Evolutionary conservation across 441 rosid species (phyloP).

Genomic region (Populus hybrid): DNA sequence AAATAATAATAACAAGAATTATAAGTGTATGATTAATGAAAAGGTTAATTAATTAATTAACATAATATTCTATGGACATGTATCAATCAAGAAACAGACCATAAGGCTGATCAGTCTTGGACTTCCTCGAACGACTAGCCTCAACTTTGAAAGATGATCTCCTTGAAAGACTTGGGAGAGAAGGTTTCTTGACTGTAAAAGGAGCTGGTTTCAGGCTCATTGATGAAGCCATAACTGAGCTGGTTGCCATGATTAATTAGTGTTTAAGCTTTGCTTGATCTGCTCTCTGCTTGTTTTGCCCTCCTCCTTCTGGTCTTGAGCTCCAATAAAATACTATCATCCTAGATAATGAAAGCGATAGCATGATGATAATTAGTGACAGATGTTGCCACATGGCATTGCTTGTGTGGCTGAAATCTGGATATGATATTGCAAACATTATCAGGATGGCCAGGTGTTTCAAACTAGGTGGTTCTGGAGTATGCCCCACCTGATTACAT

Average conservation of each 20-base stretch:
- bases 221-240: slow-evolving; percentile 59
- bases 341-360: slow-evolving; percentile 19
- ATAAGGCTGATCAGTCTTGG: slow-evolving; percentile 72
- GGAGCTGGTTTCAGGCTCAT: slow-evolving; percentile 59
- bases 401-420: slow-evolving; percentile 33
- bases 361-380: slow-evolving; percentile 20
- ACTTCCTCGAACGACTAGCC: slow-evolving; percentile 51
- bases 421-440: slow-evolving; percentile 34
- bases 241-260: slow-evolving; percentile 31
- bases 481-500: not conserved
- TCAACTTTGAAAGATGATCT: slow-evolving; percentile 45
- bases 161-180: slow-evolving; percentile 53
- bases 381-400: slow-evolving; percentile 43
- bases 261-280: not conserved
- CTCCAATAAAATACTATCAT: not conserved
- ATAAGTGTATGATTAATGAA: not conserved
- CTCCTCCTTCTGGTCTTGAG: not conserved
- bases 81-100: slow-evolving; percentile 31
- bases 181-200: slow-evolving; percentile 41
- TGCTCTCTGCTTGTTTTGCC: not conserved
- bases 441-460: slow-evolving; percentile 23
- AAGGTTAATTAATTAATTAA: not conserved
- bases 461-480: not conserved
- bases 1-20: too few relatives aligned
- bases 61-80: not conserved